These are phyloP conservation scores for Monosporascus sp. DNA, from an alignment of 2,329 filamentous ascomycete genomes.

Conservation along the genomic window DNA sequence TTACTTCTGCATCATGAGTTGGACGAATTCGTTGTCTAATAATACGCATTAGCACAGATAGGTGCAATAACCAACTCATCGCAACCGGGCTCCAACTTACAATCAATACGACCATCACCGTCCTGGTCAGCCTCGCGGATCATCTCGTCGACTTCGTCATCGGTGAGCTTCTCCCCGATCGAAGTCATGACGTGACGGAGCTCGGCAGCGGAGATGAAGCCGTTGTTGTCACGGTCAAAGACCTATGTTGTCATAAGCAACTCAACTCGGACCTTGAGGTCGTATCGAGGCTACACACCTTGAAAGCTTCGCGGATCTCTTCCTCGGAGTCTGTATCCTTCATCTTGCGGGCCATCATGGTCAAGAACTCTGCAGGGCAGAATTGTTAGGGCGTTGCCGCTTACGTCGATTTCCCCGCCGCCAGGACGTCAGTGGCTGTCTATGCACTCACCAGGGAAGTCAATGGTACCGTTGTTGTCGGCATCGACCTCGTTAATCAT, in stretches of 20 bases:
- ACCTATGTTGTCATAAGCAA: conserved; percentile 39
- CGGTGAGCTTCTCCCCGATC: conserved; percentile 85
- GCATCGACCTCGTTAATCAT: conserved; percentile 94
- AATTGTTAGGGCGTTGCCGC: background rate
- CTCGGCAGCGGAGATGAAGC: conserved; percentile 84
- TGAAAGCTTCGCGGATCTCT: conserved; percentile 85
- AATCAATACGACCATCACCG: conserved; percentile 83
- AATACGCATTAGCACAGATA: conserved; percentile 17
- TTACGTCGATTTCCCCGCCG: background rate
- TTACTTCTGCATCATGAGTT: conserved; percentile 96
- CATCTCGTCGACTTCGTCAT: conserved; percentile 91
- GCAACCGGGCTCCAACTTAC: conserved; percentile 42
- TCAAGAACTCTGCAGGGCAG: conserved; percentile 67
- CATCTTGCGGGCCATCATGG: conserved; percentile 94
- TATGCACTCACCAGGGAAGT: conserved; percentile 69
- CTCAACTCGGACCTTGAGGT: background rate
- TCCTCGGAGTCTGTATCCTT: conserved; percentile 90
- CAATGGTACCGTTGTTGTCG: conserved; percentile 89
- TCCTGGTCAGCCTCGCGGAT: conserved; percentile 88
- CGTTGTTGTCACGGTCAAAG: conserved; percentile 87
- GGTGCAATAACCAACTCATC: background rate
- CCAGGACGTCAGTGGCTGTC: no score
- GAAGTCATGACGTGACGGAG: conserved; percentile 88
- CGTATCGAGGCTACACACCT: conserved; percentile 42
- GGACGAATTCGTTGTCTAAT: conserved; percentile 84